phyloP scores from a whole-genome alignment of 208 protist genomes.

The Trypanosoma caninum region DNA sequence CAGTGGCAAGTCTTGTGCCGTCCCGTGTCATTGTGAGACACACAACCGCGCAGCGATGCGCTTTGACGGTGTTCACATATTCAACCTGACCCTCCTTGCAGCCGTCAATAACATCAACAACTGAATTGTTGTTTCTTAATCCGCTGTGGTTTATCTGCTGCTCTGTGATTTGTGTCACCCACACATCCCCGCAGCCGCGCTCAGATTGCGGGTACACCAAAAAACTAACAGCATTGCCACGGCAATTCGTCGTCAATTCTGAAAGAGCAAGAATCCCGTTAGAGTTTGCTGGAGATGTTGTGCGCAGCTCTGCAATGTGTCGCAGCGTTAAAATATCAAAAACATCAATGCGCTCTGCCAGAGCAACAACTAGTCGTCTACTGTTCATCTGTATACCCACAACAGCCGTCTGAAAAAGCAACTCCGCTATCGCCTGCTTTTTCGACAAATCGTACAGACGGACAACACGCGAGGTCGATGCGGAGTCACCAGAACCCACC shows the following conservation, averaged over 20 bases:
- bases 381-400: slow-evolving; percentile 46
- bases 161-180: slow-evolving; percentile 18
- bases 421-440: slow-evolving; percentile 34
- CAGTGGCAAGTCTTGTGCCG: slow-evolving; percentile 36
- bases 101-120: too few species aligned
- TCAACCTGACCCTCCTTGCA: slow-evolving; percentile 22
- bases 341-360: slow-evolving; percentile 53
- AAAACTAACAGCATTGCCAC: slow-evolving; percentile 25
- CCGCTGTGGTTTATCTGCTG: slow-evolving; percentile 3
- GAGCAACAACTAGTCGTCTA: slow-evolving; percentile 34
- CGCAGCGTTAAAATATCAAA: slow-evolving; percentile 55
- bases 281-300: slow-evolving; percentile 41
- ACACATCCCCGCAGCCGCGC: slow-evolving; percentile 28
- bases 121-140: too few species aligned
- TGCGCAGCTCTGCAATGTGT: slow-evolving; percentile 53
- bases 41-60: slow-evolving; percentile 19
- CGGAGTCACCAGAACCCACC: neutral
- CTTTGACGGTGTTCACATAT: slow-evolving; percentile 32
- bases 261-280: slow-evolving; percentile 39
- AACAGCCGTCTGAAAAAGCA: slow-evolving; percentile 56
- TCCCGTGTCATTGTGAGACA: slow-evolving; percentile 26
- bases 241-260: slow-evolving; percentile 15
- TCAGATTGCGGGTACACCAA: slow-evolving; percentile 34
- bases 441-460: slow-evolving; percentile 47
- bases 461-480: slow-evolving; percentile 22